These are phyloP conservation scores for Phanerodontia chrysosporium DNA, from an alignment of 768 basidiomycete genomes.

Conservation along the genomic window DNA sequence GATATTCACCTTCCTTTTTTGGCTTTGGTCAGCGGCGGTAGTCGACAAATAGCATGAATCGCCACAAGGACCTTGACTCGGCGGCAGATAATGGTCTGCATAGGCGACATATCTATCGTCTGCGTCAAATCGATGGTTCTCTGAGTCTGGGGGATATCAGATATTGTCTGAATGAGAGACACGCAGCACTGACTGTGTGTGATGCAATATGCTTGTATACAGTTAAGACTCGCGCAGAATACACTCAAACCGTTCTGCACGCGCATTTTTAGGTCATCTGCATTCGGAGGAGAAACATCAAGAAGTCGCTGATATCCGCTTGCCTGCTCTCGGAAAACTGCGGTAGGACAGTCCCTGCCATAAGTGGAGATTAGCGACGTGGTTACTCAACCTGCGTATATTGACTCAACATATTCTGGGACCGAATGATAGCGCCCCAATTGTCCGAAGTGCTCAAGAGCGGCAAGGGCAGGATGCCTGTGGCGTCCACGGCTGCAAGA, in stretches of 20 bases:
- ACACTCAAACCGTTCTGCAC: constrained; percentile 15
- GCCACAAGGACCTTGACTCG: background rate
- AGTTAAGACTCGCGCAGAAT: constrained; percentile 23
- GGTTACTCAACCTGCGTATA: background rate
- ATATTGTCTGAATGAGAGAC: background rate
- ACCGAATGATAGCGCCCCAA: background rate
- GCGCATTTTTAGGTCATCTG: constrained; percentile 10
- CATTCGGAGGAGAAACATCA: constrained; percentile 8
- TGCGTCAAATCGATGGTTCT: background rate
- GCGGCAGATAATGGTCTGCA: background rate
- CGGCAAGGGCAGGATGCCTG: constrained; percentile 38
- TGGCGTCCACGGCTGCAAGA: constrained; percentile 44
- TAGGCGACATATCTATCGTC: background rate
- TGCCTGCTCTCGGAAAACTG: background rate
- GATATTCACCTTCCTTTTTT: background rate
- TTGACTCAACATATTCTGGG: background rate
- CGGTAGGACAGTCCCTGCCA: background rate
- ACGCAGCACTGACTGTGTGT: constrained; percentile 14
- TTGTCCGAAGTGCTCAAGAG: constrained; percentile 17
- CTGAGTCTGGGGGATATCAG: background rate
- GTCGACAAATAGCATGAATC: background rate
- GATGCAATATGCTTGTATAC: constrained; percentile 20
- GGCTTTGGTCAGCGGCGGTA: background rate
- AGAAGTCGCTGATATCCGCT: background rate
- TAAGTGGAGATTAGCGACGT: background rate